Base-by-base conservation (phyloP, 225 moss, liverwort and hornwort species). In the Bryum argenteum region DNA sequence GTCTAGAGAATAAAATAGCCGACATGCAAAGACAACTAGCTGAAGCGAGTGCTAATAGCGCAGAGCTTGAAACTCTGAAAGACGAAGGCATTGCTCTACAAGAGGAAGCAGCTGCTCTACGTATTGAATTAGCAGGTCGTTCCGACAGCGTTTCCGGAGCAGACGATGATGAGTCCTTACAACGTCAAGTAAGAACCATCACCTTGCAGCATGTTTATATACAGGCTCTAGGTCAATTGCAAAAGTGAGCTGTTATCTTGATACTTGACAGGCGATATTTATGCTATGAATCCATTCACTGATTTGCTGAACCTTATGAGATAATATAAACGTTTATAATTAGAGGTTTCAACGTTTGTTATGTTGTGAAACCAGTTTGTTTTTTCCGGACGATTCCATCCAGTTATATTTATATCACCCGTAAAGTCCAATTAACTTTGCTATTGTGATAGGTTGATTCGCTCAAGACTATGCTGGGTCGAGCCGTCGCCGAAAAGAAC, bases 1-100 rank as follows among this genome's bases (percentile, higher is more conserved):
- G 80, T 23, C 70, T 96, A 70, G 90, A 93, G 75, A 63, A 81
- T 20, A 91, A 90, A 82, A 63, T 91, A 71, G 74, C 59, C 52
- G 84, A 83, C 40, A 75, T 96, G 76, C 89, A 89, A 67, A 56
- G 76, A 22, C 85, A 91, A 77, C 54, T 91, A 61, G 77, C 76
- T 50, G 84, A 84, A 70, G 66, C 85, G 23, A 78, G 87, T 66
- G 77, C 82, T 21, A 83, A 75, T 23, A 81, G 44, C 33, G 51
- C 76, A 24, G 79, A 88, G 61, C 66, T 87, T 70, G 77, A 78
- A 76, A 68, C 65, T 43, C 23, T 90, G 72, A 81, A 83, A 86
- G 65, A 67, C 37, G 85, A 84, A 70, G 82, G 86, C 52, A 69
- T 51, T 45, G 82, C 68, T 38, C 74, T 90, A 52, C 79, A 86